A percentile compares a stretch with the other conserved stretches of the same genome.
Evolutionary conservation across 2,329 filamentous ascomycete genomes (phyloP).

Genomic region (Tolypocladium capitatum): DNA sequence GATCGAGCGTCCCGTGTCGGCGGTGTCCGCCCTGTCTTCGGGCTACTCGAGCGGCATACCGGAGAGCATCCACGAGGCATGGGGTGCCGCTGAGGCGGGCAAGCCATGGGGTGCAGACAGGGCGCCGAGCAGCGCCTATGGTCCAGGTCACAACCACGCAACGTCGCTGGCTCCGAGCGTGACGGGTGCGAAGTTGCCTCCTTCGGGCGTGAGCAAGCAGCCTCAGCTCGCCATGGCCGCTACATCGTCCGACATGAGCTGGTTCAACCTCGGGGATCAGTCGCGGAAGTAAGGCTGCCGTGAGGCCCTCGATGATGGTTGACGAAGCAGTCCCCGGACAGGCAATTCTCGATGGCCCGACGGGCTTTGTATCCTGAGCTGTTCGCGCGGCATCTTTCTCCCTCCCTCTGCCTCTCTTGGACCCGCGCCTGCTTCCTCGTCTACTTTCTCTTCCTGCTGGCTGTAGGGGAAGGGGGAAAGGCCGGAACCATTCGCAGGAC

Average conservation of each 20-base stretch:
- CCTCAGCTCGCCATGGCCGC: constrained; percentile 37
- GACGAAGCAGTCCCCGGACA: background rate
- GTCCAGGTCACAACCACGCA: constrained; percentile 27
- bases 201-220: constrained; percentile 29
- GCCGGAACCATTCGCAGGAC: constrained; percentile 2
- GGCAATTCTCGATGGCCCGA: background rate
- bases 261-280: constrained; percentile 56
- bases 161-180: constrained; percentile 26
- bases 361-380: background rate
- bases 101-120: constrained; percentile 37
- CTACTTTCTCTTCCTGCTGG: background rate
- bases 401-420: background rate
- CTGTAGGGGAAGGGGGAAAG: background rate
- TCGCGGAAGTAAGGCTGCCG: constrained; percentile 10
- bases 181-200: constrained; percentile 15
- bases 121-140: constrained; percentile 39
- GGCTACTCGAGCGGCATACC: constrained; percentile 54
- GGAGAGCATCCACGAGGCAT: constrained; percentile 45
- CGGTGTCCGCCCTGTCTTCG: constrained; percentile 33
- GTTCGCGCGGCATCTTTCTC: background rate
- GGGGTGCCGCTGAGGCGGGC: constrained; percentile 33
- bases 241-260: constrained; percentile 58
- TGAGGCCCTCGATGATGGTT: background rate
- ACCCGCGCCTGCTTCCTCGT: background rate
- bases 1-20: constrained; percentile 44